A percentile compares a stretch with the other conserved stretches of the same genome.
Conservation (phyloP, 1,284 basidiomycete genomes). For the Entoloma clypeatum region DNA sequence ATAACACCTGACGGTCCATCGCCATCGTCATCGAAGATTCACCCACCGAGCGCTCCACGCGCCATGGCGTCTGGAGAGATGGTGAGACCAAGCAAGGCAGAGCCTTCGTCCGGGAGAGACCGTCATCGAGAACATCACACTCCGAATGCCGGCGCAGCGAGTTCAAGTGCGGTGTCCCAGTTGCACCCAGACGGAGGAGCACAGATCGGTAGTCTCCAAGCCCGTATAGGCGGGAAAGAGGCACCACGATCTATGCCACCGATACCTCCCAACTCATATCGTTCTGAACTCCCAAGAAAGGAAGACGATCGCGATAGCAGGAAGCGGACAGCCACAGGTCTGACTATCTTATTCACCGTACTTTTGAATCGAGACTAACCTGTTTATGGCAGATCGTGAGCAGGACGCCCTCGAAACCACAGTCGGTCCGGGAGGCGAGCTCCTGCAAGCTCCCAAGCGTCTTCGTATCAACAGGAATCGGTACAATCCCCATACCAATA, state of each 20-base stretch:
- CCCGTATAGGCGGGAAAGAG: constrained; percentile 64
- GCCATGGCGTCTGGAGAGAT: constrained; percentile 54
- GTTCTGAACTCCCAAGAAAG: constrained; percentile 37
- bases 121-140: constrained; percentile 35
- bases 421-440: constrained; percentile 25
- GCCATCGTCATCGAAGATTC: constrained; percentile 36
- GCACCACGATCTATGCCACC: constrained; percentile 34
- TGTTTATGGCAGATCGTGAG: constrained; percentile 43
- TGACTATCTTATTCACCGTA: constrained; percentile 22
- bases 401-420: constrained; percentile 37
- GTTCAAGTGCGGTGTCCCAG: constrained; percentile 18
- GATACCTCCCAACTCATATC: constrained; percentile 38
- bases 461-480: constrained; percentile 40
- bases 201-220: constrained; percentile 50
- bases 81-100: constrained; percentile 36
- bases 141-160: constrained; percentile 24
- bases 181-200: constrained; percentile 22
- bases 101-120: constrained; percentile 32
- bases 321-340: constrained; percentile 68
- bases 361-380: constrained; percentile 8
- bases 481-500: constrained; percentile 22
- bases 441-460: constrained; percentile 39
- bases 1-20: constrained; percentile 46
- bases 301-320: constrained; percentile 66
- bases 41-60: constrained; percentile 61